phyloP scores from a whole-genome alignment of 78 protist species.

The Capsaspora owczarzaki region DNA sequence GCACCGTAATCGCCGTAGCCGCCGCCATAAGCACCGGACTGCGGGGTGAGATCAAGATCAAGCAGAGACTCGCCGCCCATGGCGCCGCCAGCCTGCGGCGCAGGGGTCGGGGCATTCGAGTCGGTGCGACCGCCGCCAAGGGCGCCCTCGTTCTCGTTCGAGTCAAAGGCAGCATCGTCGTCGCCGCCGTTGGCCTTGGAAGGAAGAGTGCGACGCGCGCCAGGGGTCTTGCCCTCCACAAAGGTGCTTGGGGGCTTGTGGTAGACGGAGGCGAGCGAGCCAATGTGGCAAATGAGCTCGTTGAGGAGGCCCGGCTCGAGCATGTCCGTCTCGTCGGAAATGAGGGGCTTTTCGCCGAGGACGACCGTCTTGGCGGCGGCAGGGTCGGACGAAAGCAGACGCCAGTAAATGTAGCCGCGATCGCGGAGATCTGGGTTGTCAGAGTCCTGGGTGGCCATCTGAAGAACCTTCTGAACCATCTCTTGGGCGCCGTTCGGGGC shows the following conservation, averaged over 20 bases:
- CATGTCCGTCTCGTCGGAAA: slow-evolving; percentile 71
- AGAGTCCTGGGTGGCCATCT: slow-evolving; percentile 81
- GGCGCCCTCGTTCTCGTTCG: too few relatives aligned
- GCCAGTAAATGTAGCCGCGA: slow-evolving; percentile 98
- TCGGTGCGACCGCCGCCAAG: too few relatives aligned
- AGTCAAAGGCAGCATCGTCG: too few relatives aligned
- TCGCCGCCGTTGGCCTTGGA: too few relatives aligned
- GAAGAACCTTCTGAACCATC: slow-evolving; percentile 78
- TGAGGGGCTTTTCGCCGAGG: slow-evolving; percentile 80
- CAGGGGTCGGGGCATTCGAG: too few relatives aligned
- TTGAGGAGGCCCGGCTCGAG: slow-evolving; percentile 72
- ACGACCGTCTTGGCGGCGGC: slow-evolving; percentile 92
- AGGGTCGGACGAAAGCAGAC: slow-evolving; percentile 92
- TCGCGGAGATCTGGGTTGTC: slow-evolving; percentile 99
- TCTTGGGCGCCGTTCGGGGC: slow-evolving; percentile 83
- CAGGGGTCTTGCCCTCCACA: not conserved
- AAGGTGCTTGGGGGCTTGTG: slow-evolving; percentile 78
- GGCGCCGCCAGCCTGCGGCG: too few relatives aligned
- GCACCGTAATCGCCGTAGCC: too few relatives aligned
- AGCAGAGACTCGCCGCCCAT: too few relatives aligned
- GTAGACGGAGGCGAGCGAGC: slow-evolving; percentile 89
- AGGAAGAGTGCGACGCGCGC: not conserved
- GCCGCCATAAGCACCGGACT: too few relatives aligned
- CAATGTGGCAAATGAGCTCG: slow-evolving; percentile 77
- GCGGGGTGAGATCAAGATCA: too few relatives aligned